Percentiles rank a stretch among this genome's conserved stretches.
Evolutionary conservation across 2,329 filamentous ascomycete species (phyloP).

Genomic region (Colletotrichum australisinense): DNA sequence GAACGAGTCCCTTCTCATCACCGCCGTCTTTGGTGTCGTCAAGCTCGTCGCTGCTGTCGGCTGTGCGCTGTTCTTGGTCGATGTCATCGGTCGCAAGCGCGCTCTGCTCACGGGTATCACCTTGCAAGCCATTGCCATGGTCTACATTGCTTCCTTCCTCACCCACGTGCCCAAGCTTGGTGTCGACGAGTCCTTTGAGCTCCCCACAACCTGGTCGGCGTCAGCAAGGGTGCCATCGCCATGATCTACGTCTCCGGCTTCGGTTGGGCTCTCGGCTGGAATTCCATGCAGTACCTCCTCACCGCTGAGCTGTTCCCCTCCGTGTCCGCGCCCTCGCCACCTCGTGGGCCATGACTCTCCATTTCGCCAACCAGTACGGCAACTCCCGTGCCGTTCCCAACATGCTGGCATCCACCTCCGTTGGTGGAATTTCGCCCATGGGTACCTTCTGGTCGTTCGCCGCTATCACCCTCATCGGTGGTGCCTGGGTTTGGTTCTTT

Average conservation of each 20-base stretch:
- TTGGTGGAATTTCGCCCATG: constrained; percentile 64
- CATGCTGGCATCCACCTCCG: constrained; percentile 69
- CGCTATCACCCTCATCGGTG: constrained; percentile 74
- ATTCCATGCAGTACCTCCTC: constrained; percentile 82
- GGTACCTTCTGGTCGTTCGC: constrained; percentile 85
- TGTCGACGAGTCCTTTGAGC: constrained; percentile 57
- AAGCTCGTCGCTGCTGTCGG: constrained; percentile 75
- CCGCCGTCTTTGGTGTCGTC: constrained; percentile 80
- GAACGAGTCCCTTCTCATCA: constrained; percentile 77
- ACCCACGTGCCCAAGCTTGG: constrained; percentile 71
- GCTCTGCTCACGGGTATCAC: constrained; percentile 70
- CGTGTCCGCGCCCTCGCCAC: constrained; percentile 78
- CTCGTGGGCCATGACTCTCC: constrained; percentile 80
- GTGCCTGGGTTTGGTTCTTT: constrained; percentile 77
- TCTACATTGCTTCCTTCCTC: constrained; percentile 72
- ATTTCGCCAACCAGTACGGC: constrained; percentile 84
- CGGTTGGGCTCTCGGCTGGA: constrained; percentile 80
- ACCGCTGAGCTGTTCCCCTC: constrained; percentile 81
- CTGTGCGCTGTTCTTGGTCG: constrained; percentile 83
- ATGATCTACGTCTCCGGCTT: constrained; percentile 79
- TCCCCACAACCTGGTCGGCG: constrained; percentile 60
- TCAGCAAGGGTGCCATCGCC: constrained; percentile 75
- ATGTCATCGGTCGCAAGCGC: constrained; percentile 81
- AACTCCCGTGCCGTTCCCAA: constrained; percentile 80
- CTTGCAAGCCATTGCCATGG: constrained; percentile 69